Conservation (phyloP, 257 asterid species). For the Solanum corneliomulleri region DNA sequence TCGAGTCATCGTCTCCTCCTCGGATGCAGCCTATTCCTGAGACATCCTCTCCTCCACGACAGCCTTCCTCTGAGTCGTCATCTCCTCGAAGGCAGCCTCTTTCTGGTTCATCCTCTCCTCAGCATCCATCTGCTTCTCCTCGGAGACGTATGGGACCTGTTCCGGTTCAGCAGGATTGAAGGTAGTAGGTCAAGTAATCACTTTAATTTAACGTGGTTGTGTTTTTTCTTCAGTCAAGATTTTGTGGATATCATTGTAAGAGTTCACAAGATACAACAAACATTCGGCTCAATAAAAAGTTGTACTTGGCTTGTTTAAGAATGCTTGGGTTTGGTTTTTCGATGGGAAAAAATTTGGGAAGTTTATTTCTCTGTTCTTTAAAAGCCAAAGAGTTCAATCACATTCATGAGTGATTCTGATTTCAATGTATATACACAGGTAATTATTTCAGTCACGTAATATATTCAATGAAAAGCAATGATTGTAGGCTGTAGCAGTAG, state of each 20-base stretch:
- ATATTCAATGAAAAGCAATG: neutral
- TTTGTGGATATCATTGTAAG: neutral
- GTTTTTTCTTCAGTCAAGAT: neutral
- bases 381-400: neutral
- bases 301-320: neutral
- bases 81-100: neutral
- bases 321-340: neutral
- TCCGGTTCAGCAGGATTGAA: conserved; percentile 21
- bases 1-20: neutral
- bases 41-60: neutral
- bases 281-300: neutral
- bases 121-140: conserved; percentile 12
- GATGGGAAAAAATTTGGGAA: neutral
- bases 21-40: neutral
- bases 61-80: neutral
- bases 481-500: neutral
- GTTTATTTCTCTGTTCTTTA: neutral
- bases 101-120: conserved; percentile 1
- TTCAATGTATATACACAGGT: too few species aligned
- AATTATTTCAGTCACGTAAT: neutral
- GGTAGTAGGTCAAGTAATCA: neutral
- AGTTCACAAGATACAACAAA: neutral
- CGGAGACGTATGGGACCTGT: conserved; percentile 8
- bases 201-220: neutral
- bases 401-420: neutral